These are phyloP conservation scores for Histomonas meleagridis DNA, from an alignment of 208 protist species.

Conservation along the genomic window DNA sequence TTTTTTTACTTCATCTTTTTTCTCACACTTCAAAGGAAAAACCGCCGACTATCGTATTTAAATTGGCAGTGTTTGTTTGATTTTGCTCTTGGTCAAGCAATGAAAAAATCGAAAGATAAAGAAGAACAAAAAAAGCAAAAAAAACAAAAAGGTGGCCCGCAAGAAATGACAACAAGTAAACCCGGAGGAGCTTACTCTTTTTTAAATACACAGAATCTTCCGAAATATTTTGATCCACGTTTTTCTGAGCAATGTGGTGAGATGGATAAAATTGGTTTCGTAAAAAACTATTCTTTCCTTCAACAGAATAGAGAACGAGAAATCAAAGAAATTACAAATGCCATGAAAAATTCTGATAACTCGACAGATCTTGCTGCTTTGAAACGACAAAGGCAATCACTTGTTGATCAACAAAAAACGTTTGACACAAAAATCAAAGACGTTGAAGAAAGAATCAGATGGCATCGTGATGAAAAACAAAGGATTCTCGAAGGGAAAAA, in stretches of 20 bases:
- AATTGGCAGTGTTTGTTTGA: no score
- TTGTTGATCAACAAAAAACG: not conserved
- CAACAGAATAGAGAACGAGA: not conserved
- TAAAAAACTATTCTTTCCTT: slow-evolving; percentile 14
- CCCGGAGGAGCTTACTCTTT: not conserved
- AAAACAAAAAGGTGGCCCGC: not conserved
- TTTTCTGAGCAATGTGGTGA: not conserved
- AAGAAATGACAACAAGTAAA: not conserved
- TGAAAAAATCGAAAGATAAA: no score
- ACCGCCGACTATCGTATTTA: no score
- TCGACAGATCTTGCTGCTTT: not conserved
- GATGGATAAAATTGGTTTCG: not conserved
- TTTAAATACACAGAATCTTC: not conserved
- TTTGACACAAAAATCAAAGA: not conserved
- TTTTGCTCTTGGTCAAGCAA: no score
- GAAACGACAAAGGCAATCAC: not conserved
- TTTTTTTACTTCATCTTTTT: no score
- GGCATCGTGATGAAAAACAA: not conserved
- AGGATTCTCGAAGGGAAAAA: not conserved
- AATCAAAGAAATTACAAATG: not conserved
- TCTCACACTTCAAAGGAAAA: no score
- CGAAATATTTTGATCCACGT: not conserved
- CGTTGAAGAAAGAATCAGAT: not conserved
- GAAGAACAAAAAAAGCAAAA: not conserved
- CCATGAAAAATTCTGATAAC: not conserved